Conservation (phyloP, 176 grass and related monocot genomes). For the Phragmites australis region DNA sequence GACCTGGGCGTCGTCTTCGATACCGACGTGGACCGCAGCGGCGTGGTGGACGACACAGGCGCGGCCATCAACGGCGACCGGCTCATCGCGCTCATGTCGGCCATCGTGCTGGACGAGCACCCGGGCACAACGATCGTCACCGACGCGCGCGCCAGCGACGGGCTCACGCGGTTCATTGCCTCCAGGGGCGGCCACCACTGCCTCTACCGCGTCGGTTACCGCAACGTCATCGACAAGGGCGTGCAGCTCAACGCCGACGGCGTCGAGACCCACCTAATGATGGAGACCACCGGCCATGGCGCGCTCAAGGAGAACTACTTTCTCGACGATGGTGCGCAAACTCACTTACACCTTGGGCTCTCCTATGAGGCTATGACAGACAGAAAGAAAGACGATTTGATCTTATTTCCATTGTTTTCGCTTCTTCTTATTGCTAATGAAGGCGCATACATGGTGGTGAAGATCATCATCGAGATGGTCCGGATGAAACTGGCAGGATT, state of each 20-base stretch:
- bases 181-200: slow-evolving; percentile 65
- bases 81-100: slow-evolving; percentile 80
- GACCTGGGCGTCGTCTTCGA: slow-evolving; percentile 88
- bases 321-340: slow-evolving; percentile 61
- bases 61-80: slow-evolving; percentile 67
- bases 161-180: slow-evolving; percentile 63
- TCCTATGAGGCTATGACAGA: background rate
- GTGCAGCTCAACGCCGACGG: slow-evolving; percentile 69
- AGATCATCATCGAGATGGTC: slow-evolving; percentile 83
- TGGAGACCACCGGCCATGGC: slow-evolving; percentile 85
- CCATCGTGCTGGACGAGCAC: slow-evolving; percentile 67
- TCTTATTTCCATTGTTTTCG: background rate
- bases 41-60: slow-evolving; percentile 60
- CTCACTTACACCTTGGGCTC: background rate
- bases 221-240: slow-evolving; percentile 85
- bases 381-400: background rate
- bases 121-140: slow-evolving; percentile 74
- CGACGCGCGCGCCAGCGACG: slow-evolving; percentile 65
- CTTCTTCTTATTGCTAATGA: background rate
- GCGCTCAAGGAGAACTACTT: slow-evolving; percentile 86
- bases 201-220: slow-evolving; percentile 82
- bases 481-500: slow-evolving; percentile 53
- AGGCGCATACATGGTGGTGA: slow-evolving; percentile 90
- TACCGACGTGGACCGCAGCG: slow-evolving; percentile 88
- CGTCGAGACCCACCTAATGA: slow-evolving; percentile 82